Conservation (phyloP, 1,284 basidiomycete genomes). For the Austropuccinia psidii region DNA sequence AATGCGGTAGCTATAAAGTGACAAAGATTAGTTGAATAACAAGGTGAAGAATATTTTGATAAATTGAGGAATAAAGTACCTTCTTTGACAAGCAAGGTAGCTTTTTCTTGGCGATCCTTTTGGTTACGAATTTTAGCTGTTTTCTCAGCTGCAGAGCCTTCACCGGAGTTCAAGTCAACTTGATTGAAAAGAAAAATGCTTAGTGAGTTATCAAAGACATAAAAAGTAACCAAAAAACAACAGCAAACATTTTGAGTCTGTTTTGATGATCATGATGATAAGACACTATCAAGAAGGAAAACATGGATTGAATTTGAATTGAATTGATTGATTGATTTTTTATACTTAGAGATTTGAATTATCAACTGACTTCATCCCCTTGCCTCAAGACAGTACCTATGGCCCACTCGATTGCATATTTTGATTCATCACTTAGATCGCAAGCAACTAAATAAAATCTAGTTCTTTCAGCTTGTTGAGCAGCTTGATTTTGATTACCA, state of each 20-base stretch:
- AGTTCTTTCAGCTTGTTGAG: slow-evolving; percentile 6
- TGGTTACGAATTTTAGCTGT: slow-evolving; percentile 26
- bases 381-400: slow-evolving; percentile 34
- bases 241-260: slow-evolving; percentile 33
- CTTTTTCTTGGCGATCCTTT: slow-evolving; percentile 35
- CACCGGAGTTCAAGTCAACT: slow-evolving; percentile 11
- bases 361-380: slow-evolving; percentile 19
- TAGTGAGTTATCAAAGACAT: too few relatives aligned
- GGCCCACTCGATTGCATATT: slow-evolving; percentile 36
- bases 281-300: slow-evolving; percentile 1
- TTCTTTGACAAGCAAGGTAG: slow-evolving; percentile 19
- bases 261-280: slow-evolving; percentile 29
- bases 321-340: not conserved
- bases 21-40: not conserved
- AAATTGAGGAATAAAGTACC: not conserved
- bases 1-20: slow-evolving; percentile 9
- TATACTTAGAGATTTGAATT: not conserved
- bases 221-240: not conserved
- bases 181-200: not conserved
- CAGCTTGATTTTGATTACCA: slow-evolving; percentile 6
- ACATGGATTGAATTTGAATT: not conserved
- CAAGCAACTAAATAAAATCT: slow-evolving; percentile 30
- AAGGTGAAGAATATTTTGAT: too few relatives aligned
- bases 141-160: not conserved
- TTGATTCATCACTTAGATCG: slow-evolving; percentile 34